Evolutionary conservation across 2,329 filamentous ascomycete species (phyloP).

Genomic region (Trichoderma atrobrunneum): DNA sequence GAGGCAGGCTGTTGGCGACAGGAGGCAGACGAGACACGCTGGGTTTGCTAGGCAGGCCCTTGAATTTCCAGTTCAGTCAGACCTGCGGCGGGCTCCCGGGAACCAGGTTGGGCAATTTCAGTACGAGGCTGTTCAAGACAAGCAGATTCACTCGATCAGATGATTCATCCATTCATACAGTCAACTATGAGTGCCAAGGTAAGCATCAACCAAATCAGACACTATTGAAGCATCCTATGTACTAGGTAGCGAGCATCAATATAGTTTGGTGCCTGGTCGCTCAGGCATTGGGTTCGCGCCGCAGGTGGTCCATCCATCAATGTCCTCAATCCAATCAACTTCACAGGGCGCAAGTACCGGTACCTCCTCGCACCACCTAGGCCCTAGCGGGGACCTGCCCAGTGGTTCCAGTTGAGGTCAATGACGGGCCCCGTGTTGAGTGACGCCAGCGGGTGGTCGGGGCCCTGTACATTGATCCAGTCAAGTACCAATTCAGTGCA

Average conservation of each 20-base stretch:
- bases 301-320: background rate
- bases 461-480: background rate
- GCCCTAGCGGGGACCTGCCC: background rate
- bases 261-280: background rate
- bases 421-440: background rate
- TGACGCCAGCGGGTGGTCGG: background rate
- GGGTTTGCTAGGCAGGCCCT: constrained; percentile 17
- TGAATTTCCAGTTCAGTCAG: constrained; percentile 6
- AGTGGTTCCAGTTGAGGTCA: background rate
- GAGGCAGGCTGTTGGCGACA: constrained; percentile 2
- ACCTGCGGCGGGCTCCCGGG: background rate
- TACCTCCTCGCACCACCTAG: background rate
- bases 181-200: too few species aligned
- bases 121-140: background rate
- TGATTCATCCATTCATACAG: background rate
- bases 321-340: background rate
- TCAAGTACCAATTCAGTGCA: too few species aligned
- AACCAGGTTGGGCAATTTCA: background rate
- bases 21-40: constrained; percentile 15
- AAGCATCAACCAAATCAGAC: background rate
- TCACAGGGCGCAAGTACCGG: background rate
- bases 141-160: background rate
- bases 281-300: background rate
- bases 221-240: background rate
- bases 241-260: background rate